A percentile compares a stretch with the other conserved stretches of the same genome.
phyloP scores from a whole-genome alignment of 768 basidiomycete genomes.

The Lactarius tabidus region DNA sequence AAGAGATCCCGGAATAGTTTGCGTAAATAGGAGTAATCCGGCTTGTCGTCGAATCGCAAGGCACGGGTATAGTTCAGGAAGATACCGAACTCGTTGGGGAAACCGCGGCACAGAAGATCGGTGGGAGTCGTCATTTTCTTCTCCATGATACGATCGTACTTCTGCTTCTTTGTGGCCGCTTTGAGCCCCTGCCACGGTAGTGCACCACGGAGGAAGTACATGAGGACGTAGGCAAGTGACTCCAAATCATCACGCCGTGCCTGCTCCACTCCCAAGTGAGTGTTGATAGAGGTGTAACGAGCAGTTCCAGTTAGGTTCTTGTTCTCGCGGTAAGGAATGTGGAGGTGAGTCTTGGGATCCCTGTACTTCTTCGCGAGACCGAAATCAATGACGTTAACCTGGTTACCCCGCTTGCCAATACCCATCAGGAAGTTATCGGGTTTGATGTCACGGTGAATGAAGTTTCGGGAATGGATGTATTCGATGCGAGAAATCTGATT shows the following conservation, averaged over 20 bases:
- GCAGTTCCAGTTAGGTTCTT: slow-evolving; percentile 99
- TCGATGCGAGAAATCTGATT: slow-evolving; percentile 93
- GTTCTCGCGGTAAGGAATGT: slow-evolving; percentile 99
- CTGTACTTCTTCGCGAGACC: slow-evolving; percentile 99
- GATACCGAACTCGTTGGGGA: slow-evolving; percentile 98
- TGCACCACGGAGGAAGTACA: slow-evolving; percentile 99
- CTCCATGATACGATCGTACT: slow-evolving; percentile 99
- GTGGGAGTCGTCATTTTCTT: slow-evolving; percentile 99
- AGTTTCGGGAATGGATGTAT: slow-evolving; percentile 99
- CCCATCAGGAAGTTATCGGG: slow-evolving; percentile 99
- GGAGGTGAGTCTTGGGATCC: slow-evolving; percentile 98
- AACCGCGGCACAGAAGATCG: slow-evolving; percentile 96
- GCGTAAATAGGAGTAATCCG: slow-evolving; percentile 98
- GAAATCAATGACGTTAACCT: slow-evolving; percentile 98
- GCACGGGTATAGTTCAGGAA: slow-evolving; percentile 99
- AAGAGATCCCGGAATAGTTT: slow-evolving; percentile 99
- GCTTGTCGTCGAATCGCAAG: slow-evolving; percentile 99
- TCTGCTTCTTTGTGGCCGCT: slow-evolving; percentile 99
- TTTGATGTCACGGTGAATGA: slow-evolving; percentile 97
- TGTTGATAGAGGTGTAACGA: slow-evolving; percentile 99
- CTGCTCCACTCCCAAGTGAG: slow-evolving; percentile 96
- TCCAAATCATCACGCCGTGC: slow-evolving; percentile 97
- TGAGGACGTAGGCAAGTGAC: slow-evolving; percentile 96
- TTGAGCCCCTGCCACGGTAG: slow-evolving; percentile 99
- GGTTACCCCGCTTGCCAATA: slow-evolving; percentile 98